These are phyloP conservation scores for Capsicum rhomboideum DNA, from an alignment of 257 asterid species.

Conservation along the genomic window DNA sequence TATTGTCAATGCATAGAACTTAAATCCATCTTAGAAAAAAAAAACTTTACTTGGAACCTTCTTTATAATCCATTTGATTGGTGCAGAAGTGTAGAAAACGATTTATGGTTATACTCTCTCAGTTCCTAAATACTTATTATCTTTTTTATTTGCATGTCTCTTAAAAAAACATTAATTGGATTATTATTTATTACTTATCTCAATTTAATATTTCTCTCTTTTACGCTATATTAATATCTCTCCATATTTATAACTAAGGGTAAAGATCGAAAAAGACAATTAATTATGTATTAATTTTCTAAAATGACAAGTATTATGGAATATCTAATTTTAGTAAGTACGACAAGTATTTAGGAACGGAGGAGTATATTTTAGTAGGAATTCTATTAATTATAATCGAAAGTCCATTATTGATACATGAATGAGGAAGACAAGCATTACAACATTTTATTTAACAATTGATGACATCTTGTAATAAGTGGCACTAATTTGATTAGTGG, in stretches of 20 bases:
- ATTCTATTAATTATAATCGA: background rate
- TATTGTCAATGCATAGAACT: background rate
- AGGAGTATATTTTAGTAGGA: background rate
- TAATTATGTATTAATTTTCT: too few relatives aligned
- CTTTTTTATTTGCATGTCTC: too few relatives aligned
- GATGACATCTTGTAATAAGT: background rate
- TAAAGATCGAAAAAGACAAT: too few relatives aligned
- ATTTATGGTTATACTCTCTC: background rate
- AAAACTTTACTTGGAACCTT: background rate
- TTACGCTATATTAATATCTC: too few relatives aligned
- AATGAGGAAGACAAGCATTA: background rate
- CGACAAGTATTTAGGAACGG: too few relatives aligned
- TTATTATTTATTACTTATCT: too few relatives aligned
- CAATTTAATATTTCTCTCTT: too few relatives aligned
- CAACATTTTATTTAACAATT: background rate
- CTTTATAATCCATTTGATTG: background rate
- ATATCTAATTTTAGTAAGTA: too few relatives aligned
- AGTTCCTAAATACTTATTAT: too few relatives aligned
- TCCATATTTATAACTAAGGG: too few relatives aligned
- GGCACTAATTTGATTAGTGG: background rate
- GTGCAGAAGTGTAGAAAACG: background rate
- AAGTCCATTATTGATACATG: background rate
- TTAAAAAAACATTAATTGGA: too few relatives aligned
- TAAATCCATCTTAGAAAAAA: background rate
- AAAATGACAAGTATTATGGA: too few relatives aligned